Base-by-base conservation (phyloP, 2,329 filamentous ascomycete species). In the Ceratocystis papillata region DNA sequence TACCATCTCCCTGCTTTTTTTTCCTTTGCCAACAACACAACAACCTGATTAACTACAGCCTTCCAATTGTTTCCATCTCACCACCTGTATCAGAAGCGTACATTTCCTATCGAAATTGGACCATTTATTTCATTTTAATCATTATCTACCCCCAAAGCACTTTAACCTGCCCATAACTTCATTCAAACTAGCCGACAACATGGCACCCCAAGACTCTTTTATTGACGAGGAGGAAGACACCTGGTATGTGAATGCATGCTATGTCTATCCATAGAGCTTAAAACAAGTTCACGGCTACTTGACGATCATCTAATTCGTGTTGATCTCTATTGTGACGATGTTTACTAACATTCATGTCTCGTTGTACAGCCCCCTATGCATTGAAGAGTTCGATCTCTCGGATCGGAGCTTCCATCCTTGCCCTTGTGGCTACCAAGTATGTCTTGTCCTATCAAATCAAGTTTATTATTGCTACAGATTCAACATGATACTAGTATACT, bases 341-440 rank as follows among this genome's bases (percentile, higher is more conserved):
- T 37, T 15, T 67, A 25, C 50, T 63, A 46, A 62, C 62, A 44
- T 72, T 67, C 73, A 65, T 59, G 30, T 17, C 41, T 48, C 63
- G 30, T 61, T 28, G 63, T n/a, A 69, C 72, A 99, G 94, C 77
- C 94, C 94, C 71, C 87, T 99, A 70, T 99, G 94, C 75, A 96
- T 99, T 74, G 94, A 99, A 78, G 95, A 99, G 79, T 95, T 99
- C 74, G 95, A 99, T 77, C 85, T 99, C 63, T 95, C 91, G 53
- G 94, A 99, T 80, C 89, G 90, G 76, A 96, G 96, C 77, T 99
- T 99, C 77, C 86, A 88, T 73, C 94, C 94, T 70, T 99, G 94
- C 79, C 93, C 93, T 67, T 99, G 94, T 75, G 94, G 94, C 69
- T 99, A 99, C 74, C 93, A 97, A 85, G 93, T 96, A 83, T 69